These are phyloP conservation scores for Cucurbita maxima DNA, from an alignment of 306 rosid species.

Conservation along the genomic window DNA sequence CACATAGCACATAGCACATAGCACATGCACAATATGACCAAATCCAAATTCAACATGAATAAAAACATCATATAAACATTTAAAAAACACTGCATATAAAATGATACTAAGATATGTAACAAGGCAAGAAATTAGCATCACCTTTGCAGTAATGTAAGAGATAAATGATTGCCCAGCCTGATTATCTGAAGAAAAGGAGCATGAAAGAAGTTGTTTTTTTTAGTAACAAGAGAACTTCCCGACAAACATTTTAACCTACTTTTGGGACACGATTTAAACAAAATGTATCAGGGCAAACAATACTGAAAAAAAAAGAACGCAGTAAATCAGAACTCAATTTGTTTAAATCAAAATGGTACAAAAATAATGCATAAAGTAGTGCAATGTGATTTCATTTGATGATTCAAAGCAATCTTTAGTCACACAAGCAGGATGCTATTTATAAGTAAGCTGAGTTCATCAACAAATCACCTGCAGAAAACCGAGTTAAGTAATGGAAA, in stretches of 20 bases:
- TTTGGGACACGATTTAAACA: background rate
- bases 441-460: background rate
- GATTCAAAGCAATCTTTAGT: background rate
- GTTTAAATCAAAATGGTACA: background rate
- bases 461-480: too few relatives aligned
- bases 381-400: background rate
- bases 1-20: background rate
- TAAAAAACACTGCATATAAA: background rate
- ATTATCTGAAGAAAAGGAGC: constrained; percentile 42
- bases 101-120: background rate
- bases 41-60: background rate
- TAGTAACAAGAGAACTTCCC: background rate
- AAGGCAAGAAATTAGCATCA: constrained; percentile 11
- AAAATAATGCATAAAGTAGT: background rate
- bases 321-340: background rate
- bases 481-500: background rate
- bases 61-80: background rate
- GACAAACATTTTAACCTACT: background rate
- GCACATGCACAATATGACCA: background rate
- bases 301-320: background rate
- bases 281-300: background rate
- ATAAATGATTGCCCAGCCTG: constrained; percentile 67
- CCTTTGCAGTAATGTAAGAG: constrained; percentile 77
- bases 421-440: background rate
- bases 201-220: constrained; percentile 7